These are phyloP conservation scores for Cruciata laevipes DNA, from an alignment of 257 asterid genomes.

Conservation along the genomic window DNA sequence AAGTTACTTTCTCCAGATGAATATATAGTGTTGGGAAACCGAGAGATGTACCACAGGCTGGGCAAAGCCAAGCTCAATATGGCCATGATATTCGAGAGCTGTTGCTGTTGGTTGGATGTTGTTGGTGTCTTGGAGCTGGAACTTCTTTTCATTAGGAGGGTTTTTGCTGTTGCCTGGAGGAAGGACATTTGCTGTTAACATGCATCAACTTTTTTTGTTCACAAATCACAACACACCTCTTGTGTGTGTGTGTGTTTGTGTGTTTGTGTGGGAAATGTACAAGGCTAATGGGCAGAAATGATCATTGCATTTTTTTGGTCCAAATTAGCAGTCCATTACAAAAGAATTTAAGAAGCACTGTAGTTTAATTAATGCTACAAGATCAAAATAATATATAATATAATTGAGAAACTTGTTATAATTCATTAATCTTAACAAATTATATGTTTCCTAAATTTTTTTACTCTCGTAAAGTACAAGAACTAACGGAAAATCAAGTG, in stretches of 20 bases:
- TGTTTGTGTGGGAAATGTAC: neutral
- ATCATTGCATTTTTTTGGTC: neutral
- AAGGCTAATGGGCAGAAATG: neutral
- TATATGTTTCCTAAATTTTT: neutral
- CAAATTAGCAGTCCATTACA: no score
- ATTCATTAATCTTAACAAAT: no score
- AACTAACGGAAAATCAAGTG: neutral
- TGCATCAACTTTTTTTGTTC: neutral
- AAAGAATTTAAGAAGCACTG: neutral
- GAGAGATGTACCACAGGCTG: constrained; percentile 19
- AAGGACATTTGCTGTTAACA: neutral
- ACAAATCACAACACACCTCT: neutral
- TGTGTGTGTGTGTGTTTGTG: neutral
- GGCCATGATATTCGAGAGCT: constrained; percentile 11
- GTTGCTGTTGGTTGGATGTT: constrained; percentile 11
- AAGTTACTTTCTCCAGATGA: neutral
- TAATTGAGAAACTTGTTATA: neutral
- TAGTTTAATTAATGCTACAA: neutral
- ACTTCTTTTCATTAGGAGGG: constrained; percentile 15
- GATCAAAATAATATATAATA: no score
- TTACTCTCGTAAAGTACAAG: neutral
- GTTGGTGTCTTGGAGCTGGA: constrained; percentile 15
- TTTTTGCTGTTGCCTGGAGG: constrained; percentile 31
- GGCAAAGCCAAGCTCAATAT: constrained; percentile 19
- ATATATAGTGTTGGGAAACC: neutral